Conservation (phyloP, 805 yeast species). For the Wickerhamomyces chambardii region DNA sequence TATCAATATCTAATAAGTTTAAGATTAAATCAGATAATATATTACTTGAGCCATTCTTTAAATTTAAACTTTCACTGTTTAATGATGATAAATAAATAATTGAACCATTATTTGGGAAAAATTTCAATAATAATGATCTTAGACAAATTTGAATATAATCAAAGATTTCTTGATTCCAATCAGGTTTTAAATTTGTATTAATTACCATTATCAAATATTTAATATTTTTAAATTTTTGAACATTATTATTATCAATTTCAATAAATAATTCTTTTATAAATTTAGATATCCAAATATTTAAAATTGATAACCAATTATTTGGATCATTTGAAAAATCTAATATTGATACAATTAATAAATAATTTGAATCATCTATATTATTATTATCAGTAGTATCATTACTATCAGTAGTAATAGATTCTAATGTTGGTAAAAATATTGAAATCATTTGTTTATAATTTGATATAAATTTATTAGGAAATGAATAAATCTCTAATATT, state of each 20-base stretch:
- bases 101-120: constrained; percentile 1
- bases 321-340: constrained; percentile 11
- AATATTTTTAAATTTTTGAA: neutral
- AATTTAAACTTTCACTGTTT: neutral
- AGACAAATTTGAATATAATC: constrained; percentile 27
- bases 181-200: constrained; percentile 3
- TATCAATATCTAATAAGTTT: neutral
- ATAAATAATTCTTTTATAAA: neutral
- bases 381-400: neutral
- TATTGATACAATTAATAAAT: constrained; percentile 6
- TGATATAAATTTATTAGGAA: constrained; percentile 2
- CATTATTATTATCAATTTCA: too few species aligned
- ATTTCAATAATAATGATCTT: constrained; percentile 6
- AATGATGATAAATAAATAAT: constrained; percentile 3
- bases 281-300: constrained; percentile 6
- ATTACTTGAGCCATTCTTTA: neutral
- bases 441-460: neutral
- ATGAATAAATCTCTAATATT: constrained; percentile 10
- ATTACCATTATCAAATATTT: constrained; percentile 3
- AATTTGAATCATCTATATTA: neutral
- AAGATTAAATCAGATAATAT: constrained; percentile 4
- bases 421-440: neutral
- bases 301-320: neutral
- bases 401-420: too few species aligned
- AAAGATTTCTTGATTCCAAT: constrained; percentile 13